Base-by-base conservation (phyloP, 768 basidiomycete genomes). In the Steccherinum ochraceum region DNA sequence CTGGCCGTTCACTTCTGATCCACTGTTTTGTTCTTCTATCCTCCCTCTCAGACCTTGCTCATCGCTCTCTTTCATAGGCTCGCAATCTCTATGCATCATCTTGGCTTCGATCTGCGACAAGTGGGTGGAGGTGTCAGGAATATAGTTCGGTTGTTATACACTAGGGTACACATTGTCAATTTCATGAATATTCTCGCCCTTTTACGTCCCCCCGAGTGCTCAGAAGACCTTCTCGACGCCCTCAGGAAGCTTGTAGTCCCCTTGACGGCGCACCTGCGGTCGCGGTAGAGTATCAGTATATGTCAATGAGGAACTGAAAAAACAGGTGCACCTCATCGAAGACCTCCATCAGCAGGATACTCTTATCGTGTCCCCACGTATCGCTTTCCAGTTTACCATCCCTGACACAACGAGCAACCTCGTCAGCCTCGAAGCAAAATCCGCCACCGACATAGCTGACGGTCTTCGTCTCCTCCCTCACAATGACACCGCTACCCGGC, bases 361-460 rank as follows among this genome's bases (percentile, higher is more conserved):
- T 92, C 71, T 92, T 91, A 40, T 83, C 79, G 57, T 85, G 85
- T 1, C 82, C 77, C 88, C 90, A 92, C 25, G 81, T 58, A 3
- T 72, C 72, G 59, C 89, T 90, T 67, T 93, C 82, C 21, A 69
- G 68, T 72, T 84, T 88, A 2, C 85, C 85, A 48, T 84, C 84
- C 35, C 81, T 67, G 19, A 91, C 70, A 60, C 86, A 89, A 45
- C 88, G 68, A 16, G 88, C 91, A 11, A 91, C 89, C 53, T 93
- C 90, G 59, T 94, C 92, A 2, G 91, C 90, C 66, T 93, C 79
- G 66, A 84, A 94, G 64, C 89, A 80, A 85, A 80, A 89, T 5
- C 90, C 92, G 26, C 70, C 72, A 10, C 88, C 89, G 3, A 74
- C 67, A 59, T 84, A 83, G 40, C 79, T 72, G 54, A 85, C 80